Conservation (phyloP, 176 grass and related monocot genomes). For the Lolium rigidum region DNA sequence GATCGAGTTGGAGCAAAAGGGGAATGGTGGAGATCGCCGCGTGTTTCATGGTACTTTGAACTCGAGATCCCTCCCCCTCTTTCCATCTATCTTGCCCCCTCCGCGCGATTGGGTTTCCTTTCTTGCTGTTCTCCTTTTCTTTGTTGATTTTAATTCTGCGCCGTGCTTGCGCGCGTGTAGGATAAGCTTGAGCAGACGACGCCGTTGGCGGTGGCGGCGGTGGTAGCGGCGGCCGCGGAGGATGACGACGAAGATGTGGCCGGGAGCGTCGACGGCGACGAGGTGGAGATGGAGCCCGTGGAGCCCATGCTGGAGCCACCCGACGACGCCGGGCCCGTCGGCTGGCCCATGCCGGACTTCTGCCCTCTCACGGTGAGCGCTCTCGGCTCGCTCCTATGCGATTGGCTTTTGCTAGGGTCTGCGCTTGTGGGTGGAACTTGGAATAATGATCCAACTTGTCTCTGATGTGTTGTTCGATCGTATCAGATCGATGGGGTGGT, state of each 20-base stretch:
- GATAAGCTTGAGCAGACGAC: conserved; percentile 44
- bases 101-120: background rate
- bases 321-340: conserved; percentile 53
- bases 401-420: background rate
- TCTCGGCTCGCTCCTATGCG: too few relatives aligned
- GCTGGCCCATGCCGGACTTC: conserved; percentile 68
- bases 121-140: background rate
- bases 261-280: background rate
- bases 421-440: background rate
- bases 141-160: background rate
- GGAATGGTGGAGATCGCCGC: conserved; percentile 46
- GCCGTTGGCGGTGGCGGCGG: too few relatives aligned
- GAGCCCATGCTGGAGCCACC: conserved; percentile 53
- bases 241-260: background rate
- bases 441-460: background rate
- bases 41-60: conserved; percentile 49
- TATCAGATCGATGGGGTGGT: conserved; percentile 51
- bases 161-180: conserved; percentile 34
- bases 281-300: conserved; percentile 48
- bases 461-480: background rate
- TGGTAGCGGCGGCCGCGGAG: background rate
- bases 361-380: conserved; percentile 62
- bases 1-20: background rate
- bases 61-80: conserved; percentile 5
- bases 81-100: background rate